Evolutionary conservation across 169 alveolate species (phyloP), one percentile per base, ranked within the genome.

Genomic region (Plasmodium adleri): DNA sequence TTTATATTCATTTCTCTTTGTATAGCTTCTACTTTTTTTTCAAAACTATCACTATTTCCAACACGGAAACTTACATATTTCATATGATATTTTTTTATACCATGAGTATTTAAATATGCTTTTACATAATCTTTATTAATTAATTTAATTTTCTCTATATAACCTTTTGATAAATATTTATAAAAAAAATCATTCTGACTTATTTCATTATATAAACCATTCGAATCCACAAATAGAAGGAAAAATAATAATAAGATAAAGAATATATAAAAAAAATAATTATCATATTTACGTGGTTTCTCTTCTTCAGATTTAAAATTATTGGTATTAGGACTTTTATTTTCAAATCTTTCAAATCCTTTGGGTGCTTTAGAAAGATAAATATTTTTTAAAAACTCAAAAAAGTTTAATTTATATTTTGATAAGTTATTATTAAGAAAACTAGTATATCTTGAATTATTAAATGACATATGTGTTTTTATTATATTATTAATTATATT

Each of bases 161-260:
- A 91, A n/a, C 97, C 98, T 71, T 91, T 93, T 15, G 94, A 47
- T 39, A 96, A 85, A 72, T 95, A 95, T 63, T 94, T 91, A 32
- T 83, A 67, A 39, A 95, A 54, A 89, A 96, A 96, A 78, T 96
- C 98, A 83, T 95, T 96, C 45, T 95, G 71, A 1, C 97, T 96
- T 20, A 96, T 93, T 73, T 95, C 97, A 75, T 96, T 96, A 68
- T 75, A 88, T 15, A 91, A 63, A 1, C 92, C 88, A 56, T 90
- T 78, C n/a, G 92, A 63, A 60, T 92, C 94, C 28, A 92, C 66
- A 52, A 92, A 74, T 26, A 92, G 92, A 52, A 92, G 87, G n/a
- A 92, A 28, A 50, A 68, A 50, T 54, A 93, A 68, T n/a, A 89
- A 26, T 2, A 91, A 74, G 32, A 92, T 28, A 26, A 93, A 93